phyloP scores from a whole-genome alignment of 257 asterid species.

The Mentha longifolia region DNA sequence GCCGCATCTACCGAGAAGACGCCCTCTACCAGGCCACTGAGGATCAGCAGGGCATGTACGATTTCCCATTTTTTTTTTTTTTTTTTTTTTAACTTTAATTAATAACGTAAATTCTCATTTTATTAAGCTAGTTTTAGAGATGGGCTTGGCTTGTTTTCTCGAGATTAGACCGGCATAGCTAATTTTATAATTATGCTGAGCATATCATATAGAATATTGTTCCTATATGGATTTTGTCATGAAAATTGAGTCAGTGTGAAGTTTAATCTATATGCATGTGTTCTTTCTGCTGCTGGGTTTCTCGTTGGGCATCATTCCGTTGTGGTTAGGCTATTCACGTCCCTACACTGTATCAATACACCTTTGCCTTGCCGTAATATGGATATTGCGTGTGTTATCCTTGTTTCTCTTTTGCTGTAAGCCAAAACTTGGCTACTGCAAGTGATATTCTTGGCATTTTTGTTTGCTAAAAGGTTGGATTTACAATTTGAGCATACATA shows the following conservation, averaged over 20 bases:
- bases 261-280: neutral
- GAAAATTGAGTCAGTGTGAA: neutral
- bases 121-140: neutral
- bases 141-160: neutral
- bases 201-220: too few relatives aligned
- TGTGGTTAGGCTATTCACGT: neutral
- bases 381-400: neutral
- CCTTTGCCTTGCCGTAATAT: neutral
- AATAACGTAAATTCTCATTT: neutral
- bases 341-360: neutral
- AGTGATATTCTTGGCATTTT: slow-evolving; percentile 4
- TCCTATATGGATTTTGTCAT: neutral
- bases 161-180: neutral
- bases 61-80: neutral
- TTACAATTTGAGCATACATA: neutral
- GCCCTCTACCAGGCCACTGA: slow-evolving; percentile 85
- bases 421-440: neutral
- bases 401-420: neutral
- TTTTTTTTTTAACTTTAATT: neutral
- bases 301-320: neutral
- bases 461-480: slow-evolving; percentile 3
- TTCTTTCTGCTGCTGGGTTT: neutral
- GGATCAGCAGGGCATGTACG: slow-evolving; percentile 96
- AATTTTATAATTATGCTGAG: neutral
- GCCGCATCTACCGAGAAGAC: slow-evolving; percentile 83